Conservation (phyloP, 2,329 filamentous ascomycete genomes). For the Alternaria alternata region DNA sequence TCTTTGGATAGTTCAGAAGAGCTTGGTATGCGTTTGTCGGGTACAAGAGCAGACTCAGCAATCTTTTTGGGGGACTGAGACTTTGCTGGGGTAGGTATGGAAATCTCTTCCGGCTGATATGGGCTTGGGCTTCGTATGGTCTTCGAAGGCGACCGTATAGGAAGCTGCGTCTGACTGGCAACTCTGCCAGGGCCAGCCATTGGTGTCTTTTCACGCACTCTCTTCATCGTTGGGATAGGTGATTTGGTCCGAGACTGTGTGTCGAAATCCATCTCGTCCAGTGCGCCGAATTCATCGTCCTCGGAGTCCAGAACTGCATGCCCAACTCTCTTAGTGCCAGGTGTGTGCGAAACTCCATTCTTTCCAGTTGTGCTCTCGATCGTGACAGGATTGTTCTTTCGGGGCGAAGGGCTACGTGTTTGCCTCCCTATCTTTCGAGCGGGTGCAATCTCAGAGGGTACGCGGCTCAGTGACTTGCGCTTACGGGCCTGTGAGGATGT, state of each 20-base stretch:
- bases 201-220: slow-evolving; percentile 21
- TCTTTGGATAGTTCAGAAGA: slow-evolving; percentile 43
- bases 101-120: slow-evolving; percentile 23
- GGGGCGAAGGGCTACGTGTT: slow-evolving; percentile 30
- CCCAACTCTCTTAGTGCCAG: slow-evolving; percentile 25
- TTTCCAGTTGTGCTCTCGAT: neutral
- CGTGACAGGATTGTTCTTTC: slow-evolving; percentile 3
- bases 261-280: slow-evolving; percentile 40
- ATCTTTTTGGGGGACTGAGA: slow-evolving; percentile 32
- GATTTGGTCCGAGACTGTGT: slow-evolving; percentile 19
- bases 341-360: slow-evolving; percentile 14
- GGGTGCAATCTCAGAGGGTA: slow-evolving; percentile 38
- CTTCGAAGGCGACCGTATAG: slow-evolving; percentile 41
- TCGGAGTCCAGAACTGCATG: slow-evolving; percentile 43
- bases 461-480: slow-evolving; percentile 42
- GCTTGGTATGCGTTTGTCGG: slow-evolving; percentile 14
- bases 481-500: slow-evolving; percentile 31
- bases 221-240: slow-evolving; percentile 16
- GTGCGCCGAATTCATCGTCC: slow-evolving; percentile 41
- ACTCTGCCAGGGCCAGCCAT: slow-evolving; percentile 19
- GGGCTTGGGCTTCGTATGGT: slow-evolving; percentile 24
- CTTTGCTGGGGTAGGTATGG: slow-evolving; percentile 29
- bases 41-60: slow-evolving; percentile 5
- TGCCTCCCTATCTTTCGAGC: slow-evolving; percentile 43
- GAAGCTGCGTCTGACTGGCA: slow-evolving; percentile 23